Evolutionary conservation across 169 alveolate genomes (phyloP), one percentile per base, ranked within the genome.

Genomic region (Plasmodium adleri): DNA sequence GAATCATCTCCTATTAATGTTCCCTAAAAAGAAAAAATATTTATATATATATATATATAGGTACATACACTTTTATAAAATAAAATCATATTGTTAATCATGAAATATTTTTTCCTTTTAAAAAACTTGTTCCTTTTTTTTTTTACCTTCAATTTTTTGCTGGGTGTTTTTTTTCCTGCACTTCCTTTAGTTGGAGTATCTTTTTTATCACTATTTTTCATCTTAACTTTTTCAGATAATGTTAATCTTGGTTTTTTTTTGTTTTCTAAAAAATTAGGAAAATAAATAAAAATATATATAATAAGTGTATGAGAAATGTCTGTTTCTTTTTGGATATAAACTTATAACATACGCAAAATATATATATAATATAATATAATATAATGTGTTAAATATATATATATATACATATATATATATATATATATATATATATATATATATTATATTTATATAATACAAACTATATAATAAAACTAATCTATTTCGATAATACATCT

Each of bases 221-320:
- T 59, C 32, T 80, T 80, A 15, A 80, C 52, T 32, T 67, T 80
- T 62, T 80, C 91, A 12, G 91, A 80, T 60, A 80, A 45, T 12
- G 73, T 80, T 64, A 80, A 26, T 17, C 91, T 56, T 1, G 91
- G 91, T 49, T 80, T 80, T 52, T 80, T 80, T 64, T 80, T 80
- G 13, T 80, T 80, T 62, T 80, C 91, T 80, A 60, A 12, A 70
- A 62, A 49, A 26, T 0, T 49, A 49, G 49, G 54, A 50, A 71
- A 71, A 54, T 8, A 13, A 47, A 73, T 7, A 20, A 15, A 10
- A 24, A 73, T 9, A 10, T 4, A 32, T 32, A 32, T n/a, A n/a
- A 32, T 24, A 17, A 5, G 22, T 17, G 72, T 43, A 63, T 63
- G 20, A 22, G 15, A 32, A 2, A 32, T 32, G 5, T 32, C 3